Evolutionary conservation across 2,329 filamentous ascomycete species (phyloP).

Genomic region (Xylaria sp.): DNA sequence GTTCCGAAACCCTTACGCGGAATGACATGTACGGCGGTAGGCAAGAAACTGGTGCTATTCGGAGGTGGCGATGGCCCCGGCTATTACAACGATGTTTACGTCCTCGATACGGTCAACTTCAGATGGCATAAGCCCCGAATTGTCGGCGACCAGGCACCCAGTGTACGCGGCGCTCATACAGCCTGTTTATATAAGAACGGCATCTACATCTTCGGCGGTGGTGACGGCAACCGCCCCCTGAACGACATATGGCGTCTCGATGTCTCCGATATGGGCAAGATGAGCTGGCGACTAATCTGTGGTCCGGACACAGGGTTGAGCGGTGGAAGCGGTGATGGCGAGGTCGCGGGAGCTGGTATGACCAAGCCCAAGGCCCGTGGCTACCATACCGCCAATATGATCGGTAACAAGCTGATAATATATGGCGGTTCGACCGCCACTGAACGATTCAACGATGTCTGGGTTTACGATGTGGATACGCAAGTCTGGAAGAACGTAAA

Average conservation of each 20-base stretch:
- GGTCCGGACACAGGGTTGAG: conserved; percentile 27
- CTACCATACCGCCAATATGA: conserved; percentile 70
- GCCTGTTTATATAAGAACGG: conserved; percentile 68
- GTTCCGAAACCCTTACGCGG: conserved; percentile 60
- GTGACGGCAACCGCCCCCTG: conserved; percentile 63
- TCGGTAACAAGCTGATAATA: conserved; percentile 66
- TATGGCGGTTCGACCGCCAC: conserved; percentile 65
- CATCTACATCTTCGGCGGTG: conserved; percentile 67
- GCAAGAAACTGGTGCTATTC: conserved; percentile 65
- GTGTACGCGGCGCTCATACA: conserved; percentile 60
- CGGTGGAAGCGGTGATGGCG: conserved; percentile 16
- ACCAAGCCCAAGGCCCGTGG: conserved; percentile 57
- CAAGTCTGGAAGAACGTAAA: conserved; percentile 54
- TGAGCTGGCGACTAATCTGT: conserved; percentile 63
- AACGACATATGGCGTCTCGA: conserved; percentile 71
- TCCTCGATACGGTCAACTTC: conserved; percentile 65
- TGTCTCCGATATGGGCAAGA: conserved; percentile 59
- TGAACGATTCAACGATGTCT: conserved; percentile 68
- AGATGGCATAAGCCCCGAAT: conserved; percentile 60
- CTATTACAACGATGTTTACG: conserved; percentile 68
- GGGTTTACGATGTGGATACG: conserved; percentile 65
- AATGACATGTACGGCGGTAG: conserved; percentile 67
- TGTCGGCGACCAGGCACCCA: conserved; percentile 52
- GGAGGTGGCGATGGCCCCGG: conserved; percentile 64
- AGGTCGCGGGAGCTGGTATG: not conserved